Evolutionary conservation across 2,329 filamentous ascomycete species (phyloP).

Genomic region (Fusarium chaquense): DNA sequence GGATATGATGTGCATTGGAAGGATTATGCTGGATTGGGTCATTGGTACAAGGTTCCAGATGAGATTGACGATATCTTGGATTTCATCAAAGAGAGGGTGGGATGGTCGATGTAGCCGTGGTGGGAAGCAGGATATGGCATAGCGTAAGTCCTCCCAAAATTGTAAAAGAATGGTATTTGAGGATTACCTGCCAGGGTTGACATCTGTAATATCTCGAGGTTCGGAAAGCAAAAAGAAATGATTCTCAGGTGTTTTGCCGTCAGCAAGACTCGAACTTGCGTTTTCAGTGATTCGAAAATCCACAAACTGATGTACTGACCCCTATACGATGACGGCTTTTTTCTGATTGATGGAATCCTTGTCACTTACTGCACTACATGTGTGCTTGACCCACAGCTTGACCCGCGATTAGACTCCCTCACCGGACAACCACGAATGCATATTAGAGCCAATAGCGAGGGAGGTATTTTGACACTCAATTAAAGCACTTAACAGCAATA

Average conservation of each 20-base stretch:
- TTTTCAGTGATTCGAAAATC: constrained; percentile 29
- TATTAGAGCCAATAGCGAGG: neutral
- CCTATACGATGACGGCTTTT: constrained; percentile 31
- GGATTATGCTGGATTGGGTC: constrained; percentile 56
- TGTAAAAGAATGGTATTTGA: too few relatives aligned
- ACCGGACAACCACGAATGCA: neutral
- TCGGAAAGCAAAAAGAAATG: neutral
- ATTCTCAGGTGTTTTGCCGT: constrained; percentile 11
- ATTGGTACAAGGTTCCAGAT: constrained; percentile 63
- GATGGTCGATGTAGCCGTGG: neutral
- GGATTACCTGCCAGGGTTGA: too few relatives aligned
- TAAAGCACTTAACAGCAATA: neutral
- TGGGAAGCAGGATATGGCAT: neutral
- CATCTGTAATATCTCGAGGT: too few relatives aligned
- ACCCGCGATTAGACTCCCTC: neutral
- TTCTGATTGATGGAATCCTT: neutral
- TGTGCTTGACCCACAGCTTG: neutral
- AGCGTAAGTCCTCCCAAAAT: too few relatives aligned
- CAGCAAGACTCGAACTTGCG: constrained; percentile 35
- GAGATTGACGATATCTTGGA: constrained; percentile 57
- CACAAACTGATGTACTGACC: constrained; percentile 35
- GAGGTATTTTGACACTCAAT: neutral
- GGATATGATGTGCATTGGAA: constrained; percentile 48
- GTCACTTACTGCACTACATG: neutral
- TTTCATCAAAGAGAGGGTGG: constrained; percentile 43